Conservation (phyloP, 2,329 filamentous ascomycete genomes). For the Fusarium acutatum region DNA sequence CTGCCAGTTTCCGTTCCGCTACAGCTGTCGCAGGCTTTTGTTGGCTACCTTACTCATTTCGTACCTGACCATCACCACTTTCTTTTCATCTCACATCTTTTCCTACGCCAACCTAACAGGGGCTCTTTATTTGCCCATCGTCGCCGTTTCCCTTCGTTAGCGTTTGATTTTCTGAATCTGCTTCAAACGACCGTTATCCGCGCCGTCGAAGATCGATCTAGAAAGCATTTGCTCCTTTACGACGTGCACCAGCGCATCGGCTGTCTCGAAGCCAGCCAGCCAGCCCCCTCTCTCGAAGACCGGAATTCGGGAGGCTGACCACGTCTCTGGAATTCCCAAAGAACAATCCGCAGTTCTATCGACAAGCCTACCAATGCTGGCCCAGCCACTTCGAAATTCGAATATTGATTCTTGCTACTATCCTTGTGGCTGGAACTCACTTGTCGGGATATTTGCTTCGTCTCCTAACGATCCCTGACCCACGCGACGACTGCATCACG, state of each 20-base stretch:
- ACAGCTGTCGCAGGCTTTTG: conserved; percentile 30
- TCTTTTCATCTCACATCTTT: conserved; percentile 33
- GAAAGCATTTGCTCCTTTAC: conserved; percentile 27
- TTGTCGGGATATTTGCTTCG: conserved; percentile 21
- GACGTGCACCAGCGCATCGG: conserved; percentile 33
- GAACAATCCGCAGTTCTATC: conserved; percentile 41
- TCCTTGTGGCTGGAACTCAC: conserved; percentile 40
- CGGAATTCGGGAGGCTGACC: conserved; percentile 49
- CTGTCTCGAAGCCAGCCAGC: conserved; percentile 27
- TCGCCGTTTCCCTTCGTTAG: conserved; percentile 30
- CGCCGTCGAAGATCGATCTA: conserved; percentile 30
- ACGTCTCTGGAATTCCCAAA: conserved; percentile 37
- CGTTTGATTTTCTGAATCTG: conserved; percentile 5
- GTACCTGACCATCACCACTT: conserved; percentile 31
- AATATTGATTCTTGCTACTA: conserved; percentile 47
- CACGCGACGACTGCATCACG: conserved; percentile 30
- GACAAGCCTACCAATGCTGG: conserved; percentile 48
- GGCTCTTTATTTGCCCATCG: conserved; percentile 32
- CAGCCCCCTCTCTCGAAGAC: conserved; percentile 34
- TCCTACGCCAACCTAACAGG: conserved; percentile 27
- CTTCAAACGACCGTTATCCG: conserved; percentile 6
- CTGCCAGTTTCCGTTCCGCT: conserved; percentile 18
- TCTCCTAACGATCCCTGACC: conserved; percentile 25
- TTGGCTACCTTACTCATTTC: conserved; percentile 16
- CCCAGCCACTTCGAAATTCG: conserved; percentile 56